These are phyloP conservation scores for Takakia lepidozioides DNA, from an alignment of 225 moss, liverwort and hornwort genomes.

Conservation along the genomic window DNA sequence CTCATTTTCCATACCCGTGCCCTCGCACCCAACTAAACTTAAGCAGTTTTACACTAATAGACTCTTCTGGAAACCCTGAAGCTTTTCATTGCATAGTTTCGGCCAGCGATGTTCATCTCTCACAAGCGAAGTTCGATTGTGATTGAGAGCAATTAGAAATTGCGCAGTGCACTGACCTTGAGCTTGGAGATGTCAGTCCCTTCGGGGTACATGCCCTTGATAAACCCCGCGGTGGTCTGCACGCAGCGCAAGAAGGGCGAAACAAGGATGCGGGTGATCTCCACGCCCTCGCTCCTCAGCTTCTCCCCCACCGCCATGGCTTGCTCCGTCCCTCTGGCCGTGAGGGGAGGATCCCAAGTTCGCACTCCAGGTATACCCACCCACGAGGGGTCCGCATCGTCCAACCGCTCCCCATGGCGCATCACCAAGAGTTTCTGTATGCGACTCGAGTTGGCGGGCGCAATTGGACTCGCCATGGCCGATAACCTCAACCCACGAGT, in stretches of 20 bases:
- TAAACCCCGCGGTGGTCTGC: constrained; percentile 59
- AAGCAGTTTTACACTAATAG: no score
- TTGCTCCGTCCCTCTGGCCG: constrained; percentile 45
- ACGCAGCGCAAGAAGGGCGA: constrained; percentile 59
- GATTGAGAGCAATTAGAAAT: no score
- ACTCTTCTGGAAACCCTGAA: no score
- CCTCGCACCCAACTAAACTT: neutral
- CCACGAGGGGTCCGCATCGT: constrained; percentile 10
- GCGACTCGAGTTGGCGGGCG: no score
- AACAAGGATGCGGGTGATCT: constrained; percentile 48
- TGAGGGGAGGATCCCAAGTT: constrained; percentile 53
- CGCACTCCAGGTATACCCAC: constrained; percentile 1
- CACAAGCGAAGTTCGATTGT: neutral
- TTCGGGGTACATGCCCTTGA: constrained; percentile 32
- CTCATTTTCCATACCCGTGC: neutral
- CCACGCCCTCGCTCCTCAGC: constrained; percentile 48
- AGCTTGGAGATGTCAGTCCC: constrained; percentile 30
- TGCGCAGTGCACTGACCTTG: no score
- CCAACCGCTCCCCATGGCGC: constrained; percentile 42
- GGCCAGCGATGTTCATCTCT: no score
- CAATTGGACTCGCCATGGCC: no score
- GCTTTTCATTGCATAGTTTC: no score
- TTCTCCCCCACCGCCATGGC: constrained; percentile 47
- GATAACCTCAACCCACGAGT: no score
- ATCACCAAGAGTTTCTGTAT: constrained; percentile 70